phyloP scores from a whole-genome alignment of 345 rosid genomes.

The Salix caprea region DNA sequence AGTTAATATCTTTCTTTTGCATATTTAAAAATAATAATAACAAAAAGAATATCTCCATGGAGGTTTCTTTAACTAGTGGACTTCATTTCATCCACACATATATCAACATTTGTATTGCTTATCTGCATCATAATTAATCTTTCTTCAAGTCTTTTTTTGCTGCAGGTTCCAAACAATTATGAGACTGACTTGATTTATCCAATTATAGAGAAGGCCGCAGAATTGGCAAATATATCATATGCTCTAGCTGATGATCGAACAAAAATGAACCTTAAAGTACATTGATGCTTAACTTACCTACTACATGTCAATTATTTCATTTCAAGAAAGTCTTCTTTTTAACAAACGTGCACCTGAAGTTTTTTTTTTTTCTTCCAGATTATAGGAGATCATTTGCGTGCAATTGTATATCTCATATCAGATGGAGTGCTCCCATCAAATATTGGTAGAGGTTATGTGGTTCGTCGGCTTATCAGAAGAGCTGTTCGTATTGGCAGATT shows the following conservation, averaged over 20 bases:
- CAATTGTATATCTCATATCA: slow-evolving; percentile 80
- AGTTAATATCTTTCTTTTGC: not conserved
- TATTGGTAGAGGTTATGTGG: slow-evolving; percentile 92
- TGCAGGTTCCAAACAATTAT: slow-evolving; percentile 88
- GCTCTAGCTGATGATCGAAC: slow-evolving; percentile 45
- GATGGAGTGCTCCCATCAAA: slow-evolving; percentile 93
- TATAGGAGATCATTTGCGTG: slow-evolving; percentile 89
- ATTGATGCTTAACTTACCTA: slow-evolving; percentile 5
- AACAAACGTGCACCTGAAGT: slow-evolving; percentile 1
- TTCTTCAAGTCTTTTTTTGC: slow-evolving; percentile 6
- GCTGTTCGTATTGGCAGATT: slow-evolving; percentile 83
- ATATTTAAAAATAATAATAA: not conserved
- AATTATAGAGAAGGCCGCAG: slow-evolving; percentile 61
- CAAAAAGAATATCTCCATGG: not conserved
- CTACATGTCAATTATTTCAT: not conserved
- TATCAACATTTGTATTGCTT: not conserved
- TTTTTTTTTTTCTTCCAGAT: slow-evolving; percentile 37
- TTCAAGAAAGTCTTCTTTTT: not conserved
- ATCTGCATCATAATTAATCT: slow-evolving; percentile 8
- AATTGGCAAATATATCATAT: slow-evolving; percentile 67
- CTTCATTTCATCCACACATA: not conserved
- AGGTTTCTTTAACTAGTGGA: not conserved
- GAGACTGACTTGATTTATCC: slow-evolving; percentile 97
- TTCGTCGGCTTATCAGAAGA: slow-evolving; percentile 86
- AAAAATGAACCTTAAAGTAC: slow-evolving; percentile 62